These are phyloP conservation scores for Pseudisothecium myosuroides DNA, from an alignment of 225 moss, liverwort and hornwort species.

Conservation along the genomic window DNA sequence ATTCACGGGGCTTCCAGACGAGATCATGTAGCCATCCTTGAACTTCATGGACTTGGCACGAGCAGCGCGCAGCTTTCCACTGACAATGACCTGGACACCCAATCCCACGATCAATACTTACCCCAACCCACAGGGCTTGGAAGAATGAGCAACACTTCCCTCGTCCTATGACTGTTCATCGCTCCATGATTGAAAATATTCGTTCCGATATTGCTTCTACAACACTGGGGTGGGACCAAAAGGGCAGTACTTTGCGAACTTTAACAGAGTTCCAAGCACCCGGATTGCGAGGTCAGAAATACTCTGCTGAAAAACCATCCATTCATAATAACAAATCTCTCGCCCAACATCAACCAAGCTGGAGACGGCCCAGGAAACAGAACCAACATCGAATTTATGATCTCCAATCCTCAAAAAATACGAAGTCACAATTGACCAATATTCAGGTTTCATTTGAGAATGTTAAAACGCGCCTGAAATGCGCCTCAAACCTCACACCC, in stretches of 20 bases:
- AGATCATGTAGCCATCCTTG: slow-evolving; percentile 97
- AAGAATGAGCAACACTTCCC: background rate
- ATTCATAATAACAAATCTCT: background rate
- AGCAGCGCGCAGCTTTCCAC: slow-evolving; percentile 78
- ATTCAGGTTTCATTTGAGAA: background rate
- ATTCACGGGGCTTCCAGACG: slow-evolving; percentile 83
- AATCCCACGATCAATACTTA: background rate
- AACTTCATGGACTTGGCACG: slow-evolving; percentile 96
- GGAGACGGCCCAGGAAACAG: background rate
- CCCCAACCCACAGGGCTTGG: no score
- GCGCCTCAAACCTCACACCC: no score
- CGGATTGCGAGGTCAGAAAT: no score
- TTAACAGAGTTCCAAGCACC: background rate
- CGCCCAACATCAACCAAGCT: background rate
- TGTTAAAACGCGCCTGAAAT: no score
- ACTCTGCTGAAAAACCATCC: background rate
- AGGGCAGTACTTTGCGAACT: no score
- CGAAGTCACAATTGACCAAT: no score
- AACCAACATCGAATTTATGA: background rate
- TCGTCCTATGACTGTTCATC: background rate
- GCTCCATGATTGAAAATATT: background rate
- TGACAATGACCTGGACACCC: slow-evolving; percentile 61
- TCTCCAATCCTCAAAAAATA: background rate
- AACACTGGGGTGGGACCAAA: background rate
- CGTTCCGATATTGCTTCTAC: background rate